Base-by-base conservation (phyloP, 495 filamentous ascomycete species). In the Acidomyces sp. region DNA sequence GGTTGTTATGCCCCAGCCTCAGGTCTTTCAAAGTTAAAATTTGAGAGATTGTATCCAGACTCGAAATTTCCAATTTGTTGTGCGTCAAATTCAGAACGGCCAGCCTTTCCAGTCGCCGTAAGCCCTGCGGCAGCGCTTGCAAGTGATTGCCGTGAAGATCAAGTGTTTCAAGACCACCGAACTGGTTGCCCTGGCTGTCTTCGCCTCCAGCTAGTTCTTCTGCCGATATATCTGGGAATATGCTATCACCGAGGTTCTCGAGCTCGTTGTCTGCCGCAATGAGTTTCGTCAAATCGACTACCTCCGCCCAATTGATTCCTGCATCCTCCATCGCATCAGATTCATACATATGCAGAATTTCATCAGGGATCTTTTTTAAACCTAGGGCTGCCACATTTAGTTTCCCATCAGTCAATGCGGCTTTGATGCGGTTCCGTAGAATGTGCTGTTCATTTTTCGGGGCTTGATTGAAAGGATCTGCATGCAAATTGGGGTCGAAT, bases 191-290 rank as follows among this genome's bases (percentile, higher is more conserved):
- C 40, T 68, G 66, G 34, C 78, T 71, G 15, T 79, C 73, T 25
- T 84, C 74, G 19, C 70, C 63, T 24, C 66, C 69, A 12, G 71
- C 65, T 13, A 47, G 19, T 9, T 45, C 37, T 15, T 68, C 59
- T 0, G 67, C 60, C 41, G 78, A 72, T 18, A 71, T 61, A 46
- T 92, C 83, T 0, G 86, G 86, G 55, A 93, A 92, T 10, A 85
- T 62, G 0, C 66, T 57, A 30, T 88, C 82, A 13, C 70, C 63
- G 20, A 99, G 68, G 24, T 68, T 62, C 50, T 79, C 72, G 40
- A 99, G 55, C 54, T 95, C 85, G 55, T 99, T 96, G 55, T 95
- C 87, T 10, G 90, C 87, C 23, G 82, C 86, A 48, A 87, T 75
- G 34, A 99, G 74, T 39, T 80, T 77, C 6, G 78, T 77, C n/a